phyloP scores from a whole-genome alignment of 306 rosid species.

The Quercus alba region DNA sequence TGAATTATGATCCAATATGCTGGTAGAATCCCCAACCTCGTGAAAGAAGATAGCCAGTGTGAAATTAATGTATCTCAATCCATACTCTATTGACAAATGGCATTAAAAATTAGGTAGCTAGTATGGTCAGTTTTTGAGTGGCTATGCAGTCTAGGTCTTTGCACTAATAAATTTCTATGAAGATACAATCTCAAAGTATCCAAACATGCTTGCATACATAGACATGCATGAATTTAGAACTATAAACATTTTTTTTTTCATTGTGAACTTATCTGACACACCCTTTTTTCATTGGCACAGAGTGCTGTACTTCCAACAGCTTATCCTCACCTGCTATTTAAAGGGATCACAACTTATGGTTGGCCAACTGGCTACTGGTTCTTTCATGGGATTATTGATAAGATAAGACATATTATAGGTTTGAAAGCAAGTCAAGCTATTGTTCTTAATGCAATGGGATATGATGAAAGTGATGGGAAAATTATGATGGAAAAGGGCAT shows the following conservation, averaged over 20 bases:
- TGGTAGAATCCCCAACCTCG: too few species aligned
- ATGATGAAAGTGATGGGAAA: conserved; percentile 31
- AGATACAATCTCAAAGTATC: background rate
- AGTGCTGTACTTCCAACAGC: too few species aligned
- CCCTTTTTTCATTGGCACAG: too few species aligned
- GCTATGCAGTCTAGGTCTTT: background rate
- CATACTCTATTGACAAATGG: background rate
- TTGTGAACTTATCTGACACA: too few species aligned
- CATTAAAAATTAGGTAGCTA: background rate
- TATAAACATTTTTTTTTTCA: background rate
- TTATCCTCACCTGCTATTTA: too few species aligned
- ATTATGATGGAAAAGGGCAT: conserved; percentile 18
- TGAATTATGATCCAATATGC: too few species aligned
- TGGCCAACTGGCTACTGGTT: too few species aligned
- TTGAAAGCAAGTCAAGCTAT: conserved; percentile 26
- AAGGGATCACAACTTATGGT: too few species aligned
- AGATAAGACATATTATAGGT: conserved; percentile 22
- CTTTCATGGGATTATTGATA: too few species aligned
- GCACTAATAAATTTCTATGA: background rate
- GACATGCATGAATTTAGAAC: background rate
- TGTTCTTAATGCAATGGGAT: conserved; percentile 29
- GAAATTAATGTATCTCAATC: background rate
- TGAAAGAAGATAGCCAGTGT: background rate
- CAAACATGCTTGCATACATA: background rate
- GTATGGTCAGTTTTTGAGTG: background rate